Evolutionary conservation across 768 basidiomycete species (phyloP), one percentile per base, ranked within the genome.

Genomic region (Suillus brevipes): DNA sequence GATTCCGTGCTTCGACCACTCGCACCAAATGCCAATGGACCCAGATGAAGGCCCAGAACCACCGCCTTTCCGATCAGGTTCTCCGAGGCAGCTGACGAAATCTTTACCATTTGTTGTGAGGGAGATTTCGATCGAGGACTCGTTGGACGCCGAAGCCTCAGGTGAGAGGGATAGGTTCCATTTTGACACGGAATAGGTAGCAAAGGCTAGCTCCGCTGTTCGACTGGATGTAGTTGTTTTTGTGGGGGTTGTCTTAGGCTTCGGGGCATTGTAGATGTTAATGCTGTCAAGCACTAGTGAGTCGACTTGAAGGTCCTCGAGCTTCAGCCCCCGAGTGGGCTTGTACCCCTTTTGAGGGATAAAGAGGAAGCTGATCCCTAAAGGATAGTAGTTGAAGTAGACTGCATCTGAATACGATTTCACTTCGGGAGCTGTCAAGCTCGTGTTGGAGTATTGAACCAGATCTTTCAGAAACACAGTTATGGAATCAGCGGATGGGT

Each of bases 11-110:
- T 80, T 84, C 34, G 87, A 82, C 95, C 95, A 97, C 76, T 97
- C 94, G 68, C 94, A 91, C 93, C 94, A 97, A 68, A 97, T 94
- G 36, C 89, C 89, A 69, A 97, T 91, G 38, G 90, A 93, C 45
- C 92, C 91, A 2, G 87, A 86, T 25, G 89, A 90, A 14, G 93
- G 92, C 1, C 93, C 93, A 10, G 87, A 80, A 1, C 96, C 95
- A 25, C 95, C 95, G 8, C 96, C 96, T 74, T 97, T 99, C 66
- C 92, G 83, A 71, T 86, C 86, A 8, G 96, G 96, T 76, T 98
- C 96, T 12, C 95, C 95, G 53, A 97, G 74, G 53, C 76, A 74
- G 34, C 76, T 70, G 10, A 97, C 91, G 65, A 99, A 88, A 0
- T 94, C 87, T 71, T 89, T 89, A 3, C 94, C 96, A 13, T 85